Evolutionary conservation across 768 basidiomycete species (phyloP).

Genomic region (Sutorius australiensis): DNA sequence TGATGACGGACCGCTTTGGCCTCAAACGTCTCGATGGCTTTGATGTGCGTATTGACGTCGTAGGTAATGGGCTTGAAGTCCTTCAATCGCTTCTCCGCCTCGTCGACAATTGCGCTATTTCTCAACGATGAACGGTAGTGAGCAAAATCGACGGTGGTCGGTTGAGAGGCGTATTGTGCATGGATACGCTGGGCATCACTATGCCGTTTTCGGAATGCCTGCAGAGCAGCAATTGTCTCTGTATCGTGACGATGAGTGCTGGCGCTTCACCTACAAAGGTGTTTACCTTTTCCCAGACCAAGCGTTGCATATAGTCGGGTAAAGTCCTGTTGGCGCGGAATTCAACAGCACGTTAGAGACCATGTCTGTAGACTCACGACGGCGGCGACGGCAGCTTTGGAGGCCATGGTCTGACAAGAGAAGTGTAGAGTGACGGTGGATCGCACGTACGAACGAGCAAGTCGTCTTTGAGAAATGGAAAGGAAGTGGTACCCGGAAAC

Average conservation of each 20-base stretch:
- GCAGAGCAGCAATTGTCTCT: slow-evolving; percentile 89
- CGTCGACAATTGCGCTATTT: slow-evolving; percentile 88
- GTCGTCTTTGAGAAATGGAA: slow-evolving; percentile 11
- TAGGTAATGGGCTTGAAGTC: slow-evolving; percentile 94
- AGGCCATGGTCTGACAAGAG: slow-evolving; percentile 49
- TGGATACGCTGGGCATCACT: slow-evolving; percentile 78
- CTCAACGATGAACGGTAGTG: slow-evolving; percentile 90
- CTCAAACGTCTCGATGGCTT: slow-evolving; percentile 96
- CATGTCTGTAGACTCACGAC: slow-evolving; percentile 42
- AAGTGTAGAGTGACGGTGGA: slow-evolving; percentile 1
- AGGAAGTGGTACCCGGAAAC: slow-evolving; percentile 27
- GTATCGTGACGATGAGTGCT: slow-evolving; percentile 10
- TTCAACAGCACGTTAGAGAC: background rate
- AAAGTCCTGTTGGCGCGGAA: slow-evolving; percentile 58
- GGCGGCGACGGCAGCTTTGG: slow-evolving; percentile 67
- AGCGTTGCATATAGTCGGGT: slow-evolving; percentile 77
- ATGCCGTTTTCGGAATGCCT: slow-evolving; percentile 96
- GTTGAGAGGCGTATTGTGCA: slow-evolving; percentile 58
- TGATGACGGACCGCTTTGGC: slow-evolving; percentile 77
- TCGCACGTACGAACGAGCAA: slow-evolving; percentile 13
- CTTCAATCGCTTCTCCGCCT: slow-evolving; percentile 84
- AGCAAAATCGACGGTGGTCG: slow-evolving; percentile 82
- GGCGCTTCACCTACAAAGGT: background rate
- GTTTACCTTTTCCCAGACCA: slow-evolving; percentile 79
- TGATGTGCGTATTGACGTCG: slow-evolving; percentile 84